These are phyloP conservation scores for Rhizomucor pusillus DNA, from an alignment of 371 early-diverging fungal species.

Conservation along the genomic window DNA sequence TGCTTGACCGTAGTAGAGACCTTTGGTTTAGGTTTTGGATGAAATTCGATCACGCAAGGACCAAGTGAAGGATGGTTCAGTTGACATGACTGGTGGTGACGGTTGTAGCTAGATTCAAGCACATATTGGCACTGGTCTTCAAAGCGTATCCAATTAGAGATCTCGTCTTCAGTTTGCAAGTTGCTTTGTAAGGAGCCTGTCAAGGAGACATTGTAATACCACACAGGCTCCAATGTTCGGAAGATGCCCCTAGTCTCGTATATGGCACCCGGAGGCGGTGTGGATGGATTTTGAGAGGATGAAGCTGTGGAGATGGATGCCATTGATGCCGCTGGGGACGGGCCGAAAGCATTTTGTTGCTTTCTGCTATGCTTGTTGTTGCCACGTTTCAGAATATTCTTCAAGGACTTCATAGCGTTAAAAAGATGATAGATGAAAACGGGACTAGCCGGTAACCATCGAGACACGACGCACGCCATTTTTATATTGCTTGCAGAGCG, in stretches of 20 bases:
- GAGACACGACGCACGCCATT: too few species aligned
- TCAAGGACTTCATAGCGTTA: too few species aligned
- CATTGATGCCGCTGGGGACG: slow-evolving; percentile 9
- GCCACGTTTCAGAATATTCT: neutral
- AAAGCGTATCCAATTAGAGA: slow-evolving; percentile 25
- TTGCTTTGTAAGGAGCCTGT: slow-evolving; percentile 17
- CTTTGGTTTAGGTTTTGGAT: neutral
- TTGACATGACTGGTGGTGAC: slow-evolving; percentile 14
- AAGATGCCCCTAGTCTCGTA: slow-evolving; percentile 38
- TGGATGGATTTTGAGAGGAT: slow-evolving; percentile 17
- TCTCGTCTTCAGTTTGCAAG: neutral
- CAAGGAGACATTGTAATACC: slow-evolving; percentile 28
- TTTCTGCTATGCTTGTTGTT: neutral
- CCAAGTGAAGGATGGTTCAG: slow-evolving; percentile 5
- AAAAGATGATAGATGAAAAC: too few species aligned
- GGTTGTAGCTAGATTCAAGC: slow-evolving; percentile 19
- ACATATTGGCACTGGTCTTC: slow-evolving; percentile 23
- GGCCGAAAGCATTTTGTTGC: neutral
- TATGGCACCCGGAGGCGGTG: slow-evolving; percentile 23
- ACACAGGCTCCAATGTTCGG: slow-evolving; percentile 42
- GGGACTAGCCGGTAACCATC: too few species aligned
- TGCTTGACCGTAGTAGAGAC: neutral
- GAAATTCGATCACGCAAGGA: slow-evolving; percentile 8
- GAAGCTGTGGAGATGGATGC: slow-evolving; percentile 22
- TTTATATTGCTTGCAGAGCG: too few species aligned